phyloP scores from a whole-genome alignment of 345 rosid species.

The Linum lewisii region DNA sequence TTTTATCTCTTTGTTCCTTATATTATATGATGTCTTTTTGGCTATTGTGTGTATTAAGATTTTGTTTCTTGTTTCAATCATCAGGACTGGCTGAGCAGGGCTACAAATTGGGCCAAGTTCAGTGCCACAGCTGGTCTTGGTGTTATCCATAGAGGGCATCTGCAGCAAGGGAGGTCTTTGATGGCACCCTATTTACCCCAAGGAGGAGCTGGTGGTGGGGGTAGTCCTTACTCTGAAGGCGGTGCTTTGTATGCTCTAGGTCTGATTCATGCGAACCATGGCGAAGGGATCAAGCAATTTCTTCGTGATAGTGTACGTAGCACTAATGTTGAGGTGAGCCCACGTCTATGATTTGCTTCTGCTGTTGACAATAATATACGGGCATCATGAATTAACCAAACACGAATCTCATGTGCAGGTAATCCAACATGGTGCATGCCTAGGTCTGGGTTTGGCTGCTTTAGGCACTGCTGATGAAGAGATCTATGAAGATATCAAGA shows the following conservation, averaged over 20 bases:
- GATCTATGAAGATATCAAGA: slow-evolving; percentile 81
- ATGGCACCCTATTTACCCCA: slow-evolving; percentile 99
- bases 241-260: slow-evolving; percentile 98
- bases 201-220: slow-evolving; percentile 92
- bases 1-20: neutral
- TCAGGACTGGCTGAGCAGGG: slow-evolving; percentile 99
- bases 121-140: slow-evolving; percentile 99
- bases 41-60: slow-evolving; percentile 1
- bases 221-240: slow-evolving; percentile 97
- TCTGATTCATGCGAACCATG: slow-evolving; percentile 98
- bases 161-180: slow-evolving; percentile 92
- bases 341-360: neutral
- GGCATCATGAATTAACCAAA: slow-evolving; percentile 1
- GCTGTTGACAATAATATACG: neutral
- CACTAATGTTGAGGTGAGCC: slow-evolving; percentile 77
- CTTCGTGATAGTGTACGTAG: slow-evolving; percentile 86
- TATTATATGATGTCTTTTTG: neutral
- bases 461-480: slow-evolving; percentile 98
- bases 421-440: slow-evolving; percentile 98
- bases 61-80: slow-evolving; percentile 11
- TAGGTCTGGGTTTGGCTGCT: slow-evolving; percentile 99
- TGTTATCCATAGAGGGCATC: slow-evolving; percentile 94
- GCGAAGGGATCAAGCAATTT: slow-evolving; percentile 96
- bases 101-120: slow-evolving; percentile 99
- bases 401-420: slow-evolving; percentile 43